Percentiles rank a stretch among this genome's conserved stretches.
These are phyloP conservation scores for Entelexis paramagnoliae DNA, from an alignment of 1,139 yeast species.

Conservation along the genomic window DNA sequence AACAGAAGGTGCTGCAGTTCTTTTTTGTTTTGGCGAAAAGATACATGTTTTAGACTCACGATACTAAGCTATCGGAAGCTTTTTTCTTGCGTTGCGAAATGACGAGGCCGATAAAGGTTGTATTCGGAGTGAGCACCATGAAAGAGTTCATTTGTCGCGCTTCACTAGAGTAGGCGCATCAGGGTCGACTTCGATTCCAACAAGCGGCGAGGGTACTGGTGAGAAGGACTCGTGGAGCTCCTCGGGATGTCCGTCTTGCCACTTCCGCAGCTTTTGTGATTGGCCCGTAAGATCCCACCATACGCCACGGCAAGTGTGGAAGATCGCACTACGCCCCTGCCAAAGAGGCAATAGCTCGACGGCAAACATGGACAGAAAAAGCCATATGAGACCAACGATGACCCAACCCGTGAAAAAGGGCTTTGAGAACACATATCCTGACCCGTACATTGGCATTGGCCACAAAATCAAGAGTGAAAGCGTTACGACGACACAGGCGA, in stretches of 20 bases:
- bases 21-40: no score
- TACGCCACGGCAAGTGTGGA: slow-evolving; percentile 56
- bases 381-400: slow-evolving; percentile 41
- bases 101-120: no score
- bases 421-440: slow-evolving; percentile 58
- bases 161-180: slow-evolving; percentile 6
- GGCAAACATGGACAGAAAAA: slow-evolving; percentile 33
- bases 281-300: slow-evolving; percentile 81
- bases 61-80: no score
- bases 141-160: not conserved
- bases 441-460: slow-evolving; percentile 88
- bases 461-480: slow-evolving; percentile 55
- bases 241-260: slow-evolving; percentile 65
- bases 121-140: no score
- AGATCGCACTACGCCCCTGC: slow-evolving; percentile 59
- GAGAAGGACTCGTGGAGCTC: slow-evolving; percentile 38
- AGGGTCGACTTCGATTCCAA: not conserved
- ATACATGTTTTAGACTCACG: no score
- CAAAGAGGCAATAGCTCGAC: slow-evolving; percentile 53
- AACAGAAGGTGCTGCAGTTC: not conserved
- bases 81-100: no score
- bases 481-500: slow-evolving; percentile 47
- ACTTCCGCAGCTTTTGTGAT: slow-evolving; percentile 52
- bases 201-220: slow-evolving; percentile 17
- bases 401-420: slow-evolving; percentile 77